Evolutionary conservation across 495 filamentous ascomycete genomes (phyloP), one percentile per base, ranked within the genome.

Genomic region (Talaromyces adpressus): DNA sequence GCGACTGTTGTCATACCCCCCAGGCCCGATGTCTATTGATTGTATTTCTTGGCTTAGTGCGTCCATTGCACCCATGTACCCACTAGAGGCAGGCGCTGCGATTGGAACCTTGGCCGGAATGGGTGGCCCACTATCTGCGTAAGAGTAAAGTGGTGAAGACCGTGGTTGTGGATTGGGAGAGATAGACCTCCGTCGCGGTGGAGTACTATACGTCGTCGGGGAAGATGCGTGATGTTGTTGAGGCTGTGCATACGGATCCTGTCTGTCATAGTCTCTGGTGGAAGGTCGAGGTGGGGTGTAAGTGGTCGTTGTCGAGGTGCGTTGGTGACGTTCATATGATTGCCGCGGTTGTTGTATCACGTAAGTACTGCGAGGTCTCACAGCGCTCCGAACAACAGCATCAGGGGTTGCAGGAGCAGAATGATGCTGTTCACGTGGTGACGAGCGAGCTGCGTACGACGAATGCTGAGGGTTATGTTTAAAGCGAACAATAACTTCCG

Each of bases 1-100:
- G 9, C 77, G 69, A 20, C 68, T 66, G 30, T 67, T 67, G 57
- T 68, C 77, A 59, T 73, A 75, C 5, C 69, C 72, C 4, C 71
- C 73, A 34, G 75, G 73, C 7, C 91, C 91, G 64, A 97, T 89
- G 74, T 97, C 90, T 66, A 97, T 96, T 30, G 80, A 84, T 64
- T 83, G 85, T 73, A 97, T 81, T 74, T 96, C 92, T 62, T 91
- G 84, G 70, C 91, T 89, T 61, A 96, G 74, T 8, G 89, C 85
- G 71, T 74, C 81, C 79, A 80, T 85, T 71, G 79, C 76, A 47
- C 75, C 75, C 11, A 67, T 68, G 32, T 72, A 74, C 41, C 61
- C 68, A 23, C 69, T 70, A 20, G 57, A 66, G 66, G 62, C 62
- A 64, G 74, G 68, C 51, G 76, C 68, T 67, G 68, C 77, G 4